Conservation (phyloP, 352 stramenopile species). For the Stramenopiles sp. region DNA sequence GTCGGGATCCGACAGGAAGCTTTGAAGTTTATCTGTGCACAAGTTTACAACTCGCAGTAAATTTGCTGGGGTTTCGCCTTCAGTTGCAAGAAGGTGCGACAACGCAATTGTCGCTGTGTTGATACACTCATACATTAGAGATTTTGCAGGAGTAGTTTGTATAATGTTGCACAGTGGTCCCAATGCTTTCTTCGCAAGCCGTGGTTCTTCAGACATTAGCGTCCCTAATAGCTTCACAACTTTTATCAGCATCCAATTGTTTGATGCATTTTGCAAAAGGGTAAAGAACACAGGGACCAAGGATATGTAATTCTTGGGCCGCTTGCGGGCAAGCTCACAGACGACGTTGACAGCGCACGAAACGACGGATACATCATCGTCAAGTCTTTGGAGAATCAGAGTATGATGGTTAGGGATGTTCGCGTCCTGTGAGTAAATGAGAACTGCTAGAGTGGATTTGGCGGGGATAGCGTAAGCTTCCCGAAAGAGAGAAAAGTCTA, state of each 20-base stretch:
- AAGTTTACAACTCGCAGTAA: conserved; percentile 76
- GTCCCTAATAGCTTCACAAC: conserved; percentile 94
- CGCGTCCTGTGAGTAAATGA: too few species aligned
- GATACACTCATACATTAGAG: conserved; percentile 91
- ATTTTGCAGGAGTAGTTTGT: conserved; percentile 90
- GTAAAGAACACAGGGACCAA: conserved; percentile 94
- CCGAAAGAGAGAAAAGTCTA: too few species aligned
- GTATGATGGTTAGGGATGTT: too few species aligned
- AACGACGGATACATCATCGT: conserved; percentile 82
- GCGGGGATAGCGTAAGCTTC: too few species aligned
- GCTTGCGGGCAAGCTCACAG: conserved; percentile 94
- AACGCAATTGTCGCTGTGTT: conserved; percentile 86
- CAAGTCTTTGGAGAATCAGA: too few species aligned
- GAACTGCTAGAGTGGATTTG: too few species aligned
- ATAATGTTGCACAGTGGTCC: conserved; percentile 91
- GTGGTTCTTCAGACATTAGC: conserved; percentile 87
- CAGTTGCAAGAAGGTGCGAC: conserved; percentile 75
- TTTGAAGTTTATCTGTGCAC: conserved; percentile 78
- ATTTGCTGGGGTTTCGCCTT: conserved; percentile 77
- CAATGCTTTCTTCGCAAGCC: conserved; percentile 88
- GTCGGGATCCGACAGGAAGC: conserved; percentile 91
- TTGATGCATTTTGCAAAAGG: conserved; percentile 84
- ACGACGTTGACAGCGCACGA: conserved; percentile 97
- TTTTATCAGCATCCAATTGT: conserved; percentile 99
- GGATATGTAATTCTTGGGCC: conserved; percentile 93